phyloP scores from a whole-genome alignment of 805 yeast genomes.

The Blastobotrys americana region DNA sequence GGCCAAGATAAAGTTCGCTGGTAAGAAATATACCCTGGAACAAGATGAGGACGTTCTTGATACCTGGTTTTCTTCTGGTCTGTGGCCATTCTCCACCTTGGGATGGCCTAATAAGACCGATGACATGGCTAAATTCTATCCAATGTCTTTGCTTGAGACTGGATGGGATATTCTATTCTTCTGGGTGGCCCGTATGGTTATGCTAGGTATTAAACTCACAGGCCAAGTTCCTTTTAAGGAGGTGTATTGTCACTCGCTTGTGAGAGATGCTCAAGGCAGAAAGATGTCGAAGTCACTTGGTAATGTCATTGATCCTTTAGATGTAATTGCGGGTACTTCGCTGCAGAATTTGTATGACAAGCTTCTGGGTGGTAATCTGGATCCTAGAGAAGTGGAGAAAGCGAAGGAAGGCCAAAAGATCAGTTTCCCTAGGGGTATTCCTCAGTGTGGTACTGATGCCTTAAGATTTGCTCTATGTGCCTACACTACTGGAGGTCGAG shows the following conservation, averaged over 20 bases:
- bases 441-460: constrained; percentile 99
- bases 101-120: constrained; percentile 84
- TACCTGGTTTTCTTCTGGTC: constrained; percentile 97
- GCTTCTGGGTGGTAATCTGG: constrained; percentile 75
- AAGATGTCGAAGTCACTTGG: constrained; percentile 98
- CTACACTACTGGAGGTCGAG: constrained; percentile 97
- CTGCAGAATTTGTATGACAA: constrained; percentile 73
- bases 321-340: constrained; percentile 84
- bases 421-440: constrained; percentile 94
- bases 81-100: constrained; percentile 95
- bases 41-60: constrained; percentile 98
- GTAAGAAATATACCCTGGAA: constrained; percentile 60
- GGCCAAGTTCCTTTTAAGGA: constrained; percentile 90
- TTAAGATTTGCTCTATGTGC: constrained; percentile 97
- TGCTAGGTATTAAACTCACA: constrained; percentile 82
- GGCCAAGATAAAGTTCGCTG: constrained; percentile 69
- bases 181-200: constrained; percentile 97
- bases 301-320: constrained; percentile 92
- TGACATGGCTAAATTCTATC: constrained; percentile 74
- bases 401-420: constrained; percentile 83
- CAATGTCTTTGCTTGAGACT: constrained; percentile 92
- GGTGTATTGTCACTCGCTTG: constrained; percentile 96
- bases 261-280: constrained; percentile 98
- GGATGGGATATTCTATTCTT: constrained; percentile 99
- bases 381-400: constrained; percentile 76